Evolutionary conservation across 345 rosid genomes (phyloP), one percentile per base, ranked within the genome.

Genomic region (Aquilaria malaccensis): DNA sequence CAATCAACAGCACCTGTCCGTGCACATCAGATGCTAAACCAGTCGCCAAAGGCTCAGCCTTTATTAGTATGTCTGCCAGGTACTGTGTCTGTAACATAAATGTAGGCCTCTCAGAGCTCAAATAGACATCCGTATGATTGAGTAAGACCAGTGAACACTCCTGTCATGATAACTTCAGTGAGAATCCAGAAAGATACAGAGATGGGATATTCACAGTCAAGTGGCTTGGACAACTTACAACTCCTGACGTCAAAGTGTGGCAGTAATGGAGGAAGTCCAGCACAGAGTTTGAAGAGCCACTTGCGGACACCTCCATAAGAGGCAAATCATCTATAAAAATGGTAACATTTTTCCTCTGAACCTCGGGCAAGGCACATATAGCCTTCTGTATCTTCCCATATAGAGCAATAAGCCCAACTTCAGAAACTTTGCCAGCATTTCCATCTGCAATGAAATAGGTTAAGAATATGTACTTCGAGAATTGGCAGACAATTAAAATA

Each of bases 21-120:
- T 93, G 96, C 56, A 93, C 95, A 70, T 89, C 97, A 74, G 81
- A 74, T 13, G 97, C 99, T 77, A 89, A 78, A 65, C 97, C 99
- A 52, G 96, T 89, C 58, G 87, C 89, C 68, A 94, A 76, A 74
- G 97, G 97, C 68, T 80, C 95, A 52, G 81, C 81, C 68, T 87
- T 88, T 11, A 93, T 76, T 71, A 90, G 74, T 67, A 93, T 65
- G 78, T 88, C 92, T 13, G 95, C 81, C 67, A 78, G 83, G 66
- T 84, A 88, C 58, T 84, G 85, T 85, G 80, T 79, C 62, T 83
- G 83, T 52, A 85, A 69, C 65, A 81, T 22, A 66, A 81, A 71
- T 10, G 64, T 52, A 48, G 86, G 84, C 50, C 77, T 77, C 61
- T 84, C 88, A 64, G 68, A 72, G 78, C 67, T 75, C 10, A 77